Evolutionary conservation across 164 flowering plant genomes (phyloP).

Genomic region (Berberis vulgaris): DNA sequence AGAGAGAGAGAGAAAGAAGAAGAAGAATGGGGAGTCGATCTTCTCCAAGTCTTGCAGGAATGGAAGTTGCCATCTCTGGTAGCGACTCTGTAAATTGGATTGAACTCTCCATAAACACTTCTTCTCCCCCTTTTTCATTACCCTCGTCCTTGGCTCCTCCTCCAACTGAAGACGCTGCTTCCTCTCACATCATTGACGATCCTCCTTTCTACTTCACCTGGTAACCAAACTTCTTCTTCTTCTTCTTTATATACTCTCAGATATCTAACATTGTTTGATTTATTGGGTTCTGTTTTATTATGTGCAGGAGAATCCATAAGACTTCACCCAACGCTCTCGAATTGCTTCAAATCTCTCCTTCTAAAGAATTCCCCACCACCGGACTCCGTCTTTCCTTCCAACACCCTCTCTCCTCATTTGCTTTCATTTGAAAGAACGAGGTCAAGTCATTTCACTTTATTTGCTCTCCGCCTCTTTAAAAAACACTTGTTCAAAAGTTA

Average conservation of each 20-base stretch:
- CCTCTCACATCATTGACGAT: conserved; percentile 34
- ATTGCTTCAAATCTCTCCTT: conserved; percentile 41
- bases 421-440: conserved; percentile 47
- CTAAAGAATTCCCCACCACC: conserved; percentile 30
- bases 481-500: neutral
- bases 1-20: no score
- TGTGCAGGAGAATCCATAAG: conserved; percentile 56
- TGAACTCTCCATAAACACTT: conserved; percentile 38
- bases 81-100: conserved; percentile 47
- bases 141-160: conserved; percentile 13
- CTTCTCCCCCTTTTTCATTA: conserved; percentile 8
- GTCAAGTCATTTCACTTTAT: conserved; percentile 17
- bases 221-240: conserved; percentile 18
- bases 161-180: conserved; percentile 33
- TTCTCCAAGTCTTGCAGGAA: conserved; percentile 31
- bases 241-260: neutral
- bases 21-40: conserved; percentile 11
- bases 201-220: conserved; percentile 45
- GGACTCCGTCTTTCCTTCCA: conserved; percentile 64
- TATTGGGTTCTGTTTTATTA: neutral
- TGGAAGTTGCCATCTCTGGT: conserved; percentile 56
- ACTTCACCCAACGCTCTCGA: conserved; percentile 41
- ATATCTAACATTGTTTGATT: neutral
- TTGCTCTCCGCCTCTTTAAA: neutral
- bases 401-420: conserved; percentile 54